phyloP scores from a whole-genome alignment of 2,329 filamentous ascomycete genomes.

The Emmonsiellopsis sp. region DNA sequence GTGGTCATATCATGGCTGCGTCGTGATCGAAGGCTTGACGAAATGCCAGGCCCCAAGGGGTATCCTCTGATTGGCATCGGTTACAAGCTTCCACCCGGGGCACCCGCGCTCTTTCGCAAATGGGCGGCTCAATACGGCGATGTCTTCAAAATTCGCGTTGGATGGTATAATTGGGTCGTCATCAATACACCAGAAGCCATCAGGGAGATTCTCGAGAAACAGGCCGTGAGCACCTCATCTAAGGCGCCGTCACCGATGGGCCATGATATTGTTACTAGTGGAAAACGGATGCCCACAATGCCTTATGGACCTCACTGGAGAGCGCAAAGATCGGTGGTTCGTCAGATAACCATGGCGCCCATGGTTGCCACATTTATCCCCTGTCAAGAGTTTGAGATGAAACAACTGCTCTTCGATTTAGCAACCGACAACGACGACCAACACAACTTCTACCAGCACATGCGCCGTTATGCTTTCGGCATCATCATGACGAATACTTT shows the following conservation, averaged over 20 bases:
- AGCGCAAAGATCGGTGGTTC: constrained; percentile 28
- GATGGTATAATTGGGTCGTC: constrained; percentile 39
- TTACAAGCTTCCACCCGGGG: constrained; percentile 10
- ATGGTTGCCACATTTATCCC: constrained; percentile 33
- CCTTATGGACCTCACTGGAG: constrained; percentile 34
- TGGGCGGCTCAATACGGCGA: constrained; percentile 38
- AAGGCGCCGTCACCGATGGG: not conserved
- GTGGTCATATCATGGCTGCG: not conserved
- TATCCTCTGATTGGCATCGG: constrained; percentile 7
- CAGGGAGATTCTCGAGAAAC: constrained; percentile 36
- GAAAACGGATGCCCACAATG: constrained; percentile 33
- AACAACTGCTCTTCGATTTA: constrained; percentile 35
- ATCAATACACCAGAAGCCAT: constrained; percentile 36
- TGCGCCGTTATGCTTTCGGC: constrained; percentile 21
- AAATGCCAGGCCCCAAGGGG: constrained; percentile 6
- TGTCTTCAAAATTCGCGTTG: constrained; percentile 35
- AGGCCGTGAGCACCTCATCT: constrained; percentile 2
- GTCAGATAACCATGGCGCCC: constrained; percentile 27
- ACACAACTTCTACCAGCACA: constrained; percentile 19
- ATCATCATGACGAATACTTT: constrained; percentile 21
- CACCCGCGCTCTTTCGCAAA: constrained; percentile 21
- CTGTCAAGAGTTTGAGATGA: constrained; percentile 37
- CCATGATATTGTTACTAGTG: constrained; percentile 25
- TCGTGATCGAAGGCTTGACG: not conserved
- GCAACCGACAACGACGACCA: constrained; percentile 23